Evolutionary conservation across 2,329 filamentous ascomycete genomes (phyloP), one percentile per base, ranked within the genome.

Genomic region (Uncinocarpus reesii): DNA sequence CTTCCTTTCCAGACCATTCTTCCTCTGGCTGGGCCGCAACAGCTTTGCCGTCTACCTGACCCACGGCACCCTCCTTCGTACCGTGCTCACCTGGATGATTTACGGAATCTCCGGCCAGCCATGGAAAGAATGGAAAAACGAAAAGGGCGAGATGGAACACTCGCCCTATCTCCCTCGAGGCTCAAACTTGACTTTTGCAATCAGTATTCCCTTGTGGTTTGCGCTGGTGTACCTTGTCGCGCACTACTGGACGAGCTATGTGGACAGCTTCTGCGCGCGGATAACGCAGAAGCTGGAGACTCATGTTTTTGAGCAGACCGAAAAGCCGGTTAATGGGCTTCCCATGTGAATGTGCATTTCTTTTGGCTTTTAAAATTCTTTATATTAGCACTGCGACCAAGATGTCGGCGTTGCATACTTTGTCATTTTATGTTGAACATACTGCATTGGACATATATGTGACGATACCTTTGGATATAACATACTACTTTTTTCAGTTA

Each of bases 1-100:
- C 21, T 64, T 74, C 16, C 68, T 77, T 20, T 72, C 71, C 3
- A 73, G 72, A 58, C 66, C 67, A 23, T 54, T 72, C 2, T 70
- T 77, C 29, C 70, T 75, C 50, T 77, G 72, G 72, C 63, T 77
- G 2, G 74, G 74, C n/a, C 68, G 70, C 51, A 73, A 75, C 58
- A 74, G 71, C 46, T 77, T 77, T 51, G 73, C 74, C 20, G 73
- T 77, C 3, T 77, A 77, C 55, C 68, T 77, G 10, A 65, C 71
- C 7, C 74, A 77, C 57, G 74, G 74, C 40, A 76, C 73, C 0
- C 65, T 77, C 13, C 59, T 77, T 38, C 71, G 74, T 16, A 72
- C 71, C 1, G 67, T 75, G 1, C 67, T 73, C 18, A 68, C 68
- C 32, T 74, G 74, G 65, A 68, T 76, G 58, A 66, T 76, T 5